Base-by-base conservation (phyloP, 306 rosid species). In the Lithocarpus polystachyus region DNA sequence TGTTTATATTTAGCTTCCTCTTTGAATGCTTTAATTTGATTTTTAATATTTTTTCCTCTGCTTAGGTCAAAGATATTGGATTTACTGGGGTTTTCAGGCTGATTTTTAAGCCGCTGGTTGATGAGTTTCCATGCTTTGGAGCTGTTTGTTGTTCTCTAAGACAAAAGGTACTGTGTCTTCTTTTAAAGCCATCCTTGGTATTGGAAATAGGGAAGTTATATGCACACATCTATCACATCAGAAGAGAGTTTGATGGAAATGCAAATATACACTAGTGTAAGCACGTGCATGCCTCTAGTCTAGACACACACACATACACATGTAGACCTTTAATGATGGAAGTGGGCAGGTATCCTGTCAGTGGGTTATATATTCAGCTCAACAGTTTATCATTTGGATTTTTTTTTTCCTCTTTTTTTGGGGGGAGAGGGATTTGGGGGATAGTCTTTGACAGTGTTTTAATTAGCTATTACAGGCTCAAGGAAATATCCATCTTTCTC, bases 121-220 rank as follows among this genome's bases (percentile, higher is more conserved):
- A 93, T 0, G 98, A 91, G 86, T 89, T 96, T 77, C 99, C 98
- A 5, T 94, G 99, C 59, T 96, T 96, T 86, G 99, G 99, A 80
- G 99, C 99, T 65, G 81, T 96, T 83, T 82, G 97, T 86, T 96
- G 88, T 88, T 96, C 99, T 78, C 77, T 96, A 79, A 87, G 92
- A 75, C 90, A 96, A 78, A 96, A 96, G 99, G 99, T 91, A 76
- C 17, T 69, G 17, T 35, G 45, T 83, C 68, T 83, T 28, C 68
- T 77, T 78, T 60, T 72, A 56, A 72, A 69, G 61, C 75, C 53
- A 75, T 73, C 51, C 72, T 35, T 62, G 11, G 65, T 45, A 51
- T 37, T 76, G 28, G 28, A 69, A 23, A 29, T 52, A 67, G 62
- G 64, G 62, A 77, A 67, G 20, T 51, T 45, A 19, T 33, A 35